phyloP scores from a whole-genome alignment of 371 early-diverging fungal genomes.

The Mucor piriformis region DNA sequence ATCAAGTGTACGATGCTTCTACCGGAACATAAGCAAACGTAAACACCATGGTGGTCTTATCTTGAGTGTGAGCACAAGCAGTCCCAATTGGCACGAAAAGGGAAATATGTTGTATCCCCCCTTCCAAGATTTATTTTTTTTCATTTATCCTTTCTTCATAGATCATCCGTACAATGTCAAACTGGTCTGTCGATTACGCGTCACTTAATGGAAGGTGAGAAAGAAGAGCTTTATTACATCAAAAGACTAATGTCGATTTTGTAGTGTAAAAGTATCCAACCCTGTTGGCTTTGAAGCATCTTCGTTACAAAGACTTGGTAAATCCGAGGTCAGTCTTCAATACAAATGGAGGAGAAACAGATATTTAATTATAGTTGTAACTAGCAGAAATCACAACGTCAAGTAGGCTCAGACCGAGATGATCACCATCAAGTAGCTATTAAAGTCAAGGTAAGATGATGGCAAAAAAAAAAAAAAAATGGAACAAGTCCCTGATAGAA shows the following conservation, averaged over 20 bases:
- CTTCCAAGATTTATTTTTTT: neutral
- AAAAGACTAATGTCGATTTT: neutral
- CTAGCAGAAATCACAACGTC: constrained; percentile 37
- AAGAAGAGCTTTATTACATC: constrained; percentile 2
- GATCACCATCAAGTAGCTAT: constrained; percentile 35
- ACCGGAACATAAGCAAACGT: no score
- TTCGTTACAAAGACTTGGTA: constrained; percentile 27
- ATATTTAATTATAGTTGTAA: no score
- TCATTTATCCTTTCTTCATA: no score
- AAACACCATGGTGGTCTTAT: no score
- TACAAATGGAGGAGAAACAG: no score
- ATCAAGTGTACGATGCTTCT: no score
- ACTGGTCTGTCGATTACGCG: constrained; percentile 44
- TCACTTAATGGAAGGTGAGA: constrained; percentile 26
- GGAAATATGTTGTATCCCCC: no score
- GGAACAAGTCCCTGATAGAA: no score
- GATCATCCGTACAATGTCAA: constrained; percentile 21
- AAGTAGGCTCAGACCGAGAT: neutral
- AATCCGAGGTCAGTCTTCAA: constrained; percentile 10
- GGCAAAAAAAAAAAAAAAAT: neutral
- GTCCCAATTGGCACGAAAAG: neutral
- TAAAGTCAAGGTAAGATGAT: constrained; percentile 36
- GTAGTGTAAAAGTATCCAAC: constrained; percentile 29
- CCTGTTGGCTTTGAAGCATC: constrained; percentile 45
- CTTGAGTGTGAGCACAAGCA: no score